Base-by-base conservation (phyloP, 2,329 filamentous ascomycete species). In the Pseudocercospora cruenta region DNA sequence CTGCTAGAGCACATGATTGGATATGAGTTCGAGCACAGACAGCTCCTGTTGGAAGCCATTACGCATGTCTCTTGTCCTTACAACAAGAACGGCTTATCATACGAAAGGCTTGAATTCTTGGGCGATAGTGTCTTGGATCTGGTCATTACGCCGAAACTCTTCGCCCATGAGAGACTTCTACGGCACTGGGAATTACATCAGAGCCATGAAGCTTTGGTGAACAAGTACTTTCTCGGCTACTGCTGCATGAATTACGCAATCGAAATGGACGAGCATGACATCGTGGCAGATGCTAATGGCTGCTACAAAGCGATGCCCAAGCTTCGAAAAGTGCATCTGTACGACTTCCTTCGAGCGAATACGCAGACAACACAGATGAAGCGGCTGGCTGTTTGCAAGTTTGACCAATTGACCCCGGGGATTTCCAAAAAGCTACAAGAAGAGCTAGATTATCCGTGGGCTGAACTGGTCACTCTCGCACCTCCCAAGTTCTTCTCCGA, bases 121-220 rank as follows among this genome's bases (percentile, higher is more conserved):
- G 94, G 94, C 0, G 94, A 98, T 72, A 87, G 93, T 0, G 82
- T 97, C 2, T 86, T 98, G 0, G 94, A 98, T 78, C 86, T 88
- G 71, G 82, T 97, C 63, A 82, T 97, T 58, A 88, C 92, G 7
- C 82, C 80, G 0, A 82, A 80, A n/a, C 79, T 94, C 5, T 91
- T 87, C 76, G 73, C 80, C 0, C 79, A 83, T 2, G 74, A 87
- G 0, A 75, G 77, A 2, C 74, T 83, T 2, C 78, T 87, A 10
- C 77, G 81, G 2, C 85, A 87, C 58, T 79, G 82, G 58, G 80
- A 86, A n/a, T 92, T 98, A 87, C 93, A 96, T 71, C 80, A 88
- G 2, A 81, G 94, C 63, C 90, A 91, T 64, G 88, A 90, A 0
- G 90, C 91, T 0, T 82, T 94, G 57, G 93, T 92, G 39, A 97